A percentile compares a stretch with the other conserved stretches of the same genome.
These are phyloP conservation scores for Zygoascus meyerae DNA, from an alignment of 1,139 yeast genomes.

Conservation along the genomic window DNA sequence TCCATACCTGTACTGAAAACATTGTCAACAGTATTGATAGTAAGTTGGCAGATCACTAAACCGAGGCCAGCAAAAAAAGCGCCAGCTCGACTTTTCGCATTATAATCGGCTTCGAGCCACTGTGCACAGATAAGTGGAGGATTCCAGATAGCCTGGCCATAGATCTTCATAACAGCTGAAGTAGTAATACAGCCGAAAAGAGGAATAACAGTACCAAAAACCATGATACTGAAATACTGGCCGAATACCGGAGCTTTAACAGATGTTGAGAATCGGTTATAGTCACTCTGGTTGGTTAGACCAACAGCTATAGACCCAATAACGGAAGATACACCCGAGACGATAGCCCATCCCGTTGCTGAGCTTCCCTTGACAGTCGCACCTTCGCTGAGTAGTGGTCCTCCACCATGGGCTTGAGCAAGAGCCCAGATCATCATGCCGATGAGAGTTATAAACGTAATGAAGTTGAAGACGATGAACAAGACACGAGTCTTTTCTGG, in stretches of 20 bases:
- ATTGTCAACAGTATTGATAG: conserved; percentile 44
- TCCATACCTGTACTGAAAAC: conserved; percentile 51
- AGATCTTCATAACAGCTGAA: conserved; percentile 22
- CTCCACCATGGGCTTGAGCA: conserved; percentile 19
- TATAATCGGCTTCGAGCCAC: conserved; percentile 14
- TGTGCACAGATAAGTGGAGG: conserved; percentile 14
- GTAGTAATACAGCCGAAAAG: conserved; percentile 24
- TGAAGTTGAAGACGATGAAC: conserved; percentile 13
- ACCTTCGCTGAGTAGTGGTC: conserved; percentile 15
- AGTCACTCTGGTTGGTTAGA: conserved; percentile 34
- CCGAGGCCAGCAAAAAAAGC: conserved; percentile 43
- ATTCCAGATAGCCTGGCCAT: conserved; percentile 23
- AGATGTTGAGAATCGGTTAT: conserved; percentile 29
- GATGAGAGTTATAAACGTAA: conserved; percentile 12
- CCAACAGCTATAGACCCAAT: conserved; percentile 28
- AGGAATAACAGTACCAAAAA: conserved; percentile 25
- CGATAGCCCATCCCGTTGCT: conserved; percentile 19
- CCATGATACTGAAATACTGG: conserved; percentile 20
- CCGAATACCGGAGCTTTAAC: conserved; percentile 19
- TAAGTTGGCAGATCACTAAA: conserved; percentile 42
- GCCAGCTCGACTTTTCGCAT: conserved; percentile 27
- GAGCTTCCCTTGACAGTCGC: conserved; percentile 15
- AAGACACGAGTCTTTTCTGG: conserved; percentile 23
- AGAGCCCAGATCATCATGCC: conserved; percentile 22
- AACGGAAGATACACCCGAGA: conserved; percentile 17